A percentile compares a stretch with the other conserved stretches of the same genome.
Evolutionary conservation across 2,329 filamentous ascomycete genomes (phyloP).

Genomic region (Cladosporium sp.): DNA sequence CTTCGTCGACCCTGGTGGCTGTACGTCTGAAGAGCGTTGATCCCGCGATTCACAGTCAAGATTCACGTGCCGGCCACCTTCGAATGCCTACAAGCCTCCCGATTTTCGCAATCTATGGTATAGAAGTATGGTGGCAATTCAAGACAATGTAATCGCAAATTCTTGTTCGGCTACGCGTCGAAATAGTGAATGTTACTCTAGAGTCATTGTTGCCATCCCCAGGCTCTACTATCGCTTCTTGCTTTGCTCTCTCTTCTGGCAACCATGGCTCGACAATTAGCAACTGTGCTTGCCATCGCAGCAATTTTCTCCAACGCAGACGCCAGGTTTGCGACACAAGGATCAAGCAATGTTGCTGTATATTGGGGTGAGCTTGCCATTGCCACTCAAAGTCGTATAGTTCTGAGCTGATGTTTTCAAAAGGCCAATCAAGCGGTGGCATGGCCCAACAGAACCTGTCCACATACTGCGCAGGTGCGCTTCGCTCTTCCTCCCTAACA

Average conservation of each 20-base stretch:
- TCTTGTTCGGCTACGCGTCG: neutral
- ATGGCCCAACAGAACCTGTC: conserved; percentile 16
- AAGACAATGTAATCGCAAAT: neutral
- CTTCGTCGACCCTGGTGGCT: neutral
- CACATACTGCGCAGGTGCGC: conserved; percentile 11
- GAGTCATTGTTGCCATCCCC: neutral
- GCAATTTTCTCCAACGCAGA: neutral
- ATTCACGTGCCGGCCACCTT: conserved; percentile 3
- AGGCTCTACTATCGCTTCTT: neutral
- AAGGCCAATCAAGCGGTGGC: conserved; percentile 14
- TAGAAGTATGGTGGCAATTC: neutral
- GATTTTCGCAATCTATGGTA: neutral
- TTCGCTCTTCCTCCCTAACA: neutral
- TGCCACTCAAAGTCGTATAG: conserved; percentile 7
- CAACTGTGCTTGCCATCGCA: neutral
- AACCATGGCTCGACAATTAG: neutral
- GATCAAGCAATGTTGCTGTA: conserved; percentile 56
- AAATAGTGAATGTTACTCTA: neutral
- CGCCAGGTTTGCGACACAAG: conserved; percentile 11
- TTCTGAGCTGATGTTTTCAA: neutral
- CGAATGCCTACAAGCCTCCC: neutral
- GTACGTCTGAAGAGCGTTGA: neutral
- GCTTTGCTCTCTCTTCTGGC: neutral
- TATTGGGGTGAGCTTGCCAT: conserved; percentile 61
- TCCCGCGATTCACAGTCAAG: neutral